Base-by-base conservation (phyloP, 331 rosid genomes). In the Acacia concinna region DNA sequence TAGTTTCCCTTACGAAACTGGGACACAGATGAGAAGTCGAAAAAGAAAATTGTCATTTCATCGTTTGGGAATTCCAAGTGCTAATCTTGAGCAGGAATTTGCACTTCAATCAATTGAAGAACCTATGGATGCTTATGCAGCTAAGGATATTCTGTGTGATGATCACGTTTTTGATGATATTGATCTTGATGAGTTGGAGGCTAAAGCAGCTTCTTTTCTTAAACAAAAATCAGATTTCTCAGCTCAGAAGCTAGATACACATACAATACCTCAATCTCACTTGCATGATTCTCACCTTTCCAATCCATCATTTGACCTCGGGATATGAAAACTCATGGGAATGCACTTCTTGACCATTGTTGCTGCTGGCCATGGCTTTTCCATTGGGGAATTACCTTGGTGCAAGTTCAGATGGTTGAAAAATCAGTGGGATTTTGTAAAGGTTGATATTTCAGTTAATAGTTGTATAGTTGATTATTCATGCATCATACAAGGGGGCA, bases 231-330 rank as follows among this genome's bases (percentile, higher is more conserved):
- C 80, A 43, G 88, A 88, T 67, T 31, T 70, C 69, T 71, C 89
- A 17, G 31, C 15, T 41, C 88, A 80, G 79, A 85, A 84, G 74
- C 85, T 78, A 66, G 85, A 79, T 79, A 3, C 63, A 23, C 63
- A 23, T 21, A 40, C 54, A 41, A 54, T 28, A 79, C 78, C 88
- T 56, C 89, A 71, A 54, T 60, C 85, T 67, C 84, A 74, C 5
- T 57, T 81, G 15, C 78, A 56, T 59, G 79, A 77, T 68, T 79
- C 54, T 63, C 75, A 49, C 71, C 52, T 78, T 32, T 10, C 68
- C 30, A 67, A 49, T 83, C 99, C 99, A 12, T 86, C 99, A 18
- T 95, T 95, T 77, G 97, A 95, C 81, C 96, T 95, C 73, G 99
- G 99, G 60, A 87, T 95, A 79, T 90, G 83, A 89, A 37, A 73